These are phyloP conservation scores for Fusarium pseudoanthophilum DNA, from an alignment of 2,329 filamentous ascomycete genomes.

Conservation along the genomic window DNA sequence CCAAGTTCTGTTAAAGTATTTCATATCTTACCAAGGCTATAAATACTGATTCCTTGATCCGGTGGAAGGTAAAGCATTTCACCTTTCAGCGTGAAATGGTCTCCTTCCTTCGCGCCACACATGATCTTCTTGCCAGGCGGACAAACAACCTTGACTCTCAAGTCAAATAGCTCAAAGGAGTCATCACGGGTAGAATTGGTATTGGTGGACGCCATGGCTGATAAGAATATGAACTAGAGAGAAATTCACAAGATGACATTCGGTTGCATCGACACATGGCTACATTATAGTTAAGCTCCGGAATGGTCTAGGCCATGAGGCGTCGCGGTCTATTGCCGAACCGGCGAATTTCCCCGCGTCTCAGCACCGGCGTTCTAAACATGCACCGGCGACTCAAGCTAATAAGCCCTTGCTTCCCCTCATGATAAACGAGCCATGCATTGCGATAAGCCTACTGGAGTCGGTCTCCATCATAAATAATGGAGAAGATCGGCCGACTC, in stretches of 20 bases:
- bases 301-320: not conserved
- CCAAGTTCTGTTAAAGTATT: fast-evolving
- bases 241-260: fast-evolving
- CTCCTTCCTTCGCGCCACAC: not conserved
- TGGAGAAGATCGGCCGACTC: not conserved
- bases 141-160: not conserved
- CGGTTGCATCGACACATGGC: fast-evolving
- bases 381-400: not conserved
- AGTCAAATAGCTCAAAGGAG: not conserved
- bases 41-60: not conserved
- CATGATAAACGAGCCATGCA: not conserved
- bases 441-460: not conserved
- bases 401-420: not conserved
- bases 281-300: not conserved
- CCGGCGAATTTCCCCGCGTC: not conserved
- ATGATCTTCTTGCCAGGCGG: not conserved
- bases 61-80: not conserved
- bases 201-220: not conserved
- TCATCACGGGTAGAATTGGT: not conserved
- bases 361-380: not conserved
- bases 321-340: fast-evolving
- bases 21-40: not conserved
- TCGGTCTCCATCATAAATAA: not conserved
- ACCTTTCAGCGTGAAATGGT: not conserved
- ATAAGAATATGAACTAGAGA: not conserved